Conservation (phyloP, 345 rosid genomes). For the Populus davidiana region DNA sequence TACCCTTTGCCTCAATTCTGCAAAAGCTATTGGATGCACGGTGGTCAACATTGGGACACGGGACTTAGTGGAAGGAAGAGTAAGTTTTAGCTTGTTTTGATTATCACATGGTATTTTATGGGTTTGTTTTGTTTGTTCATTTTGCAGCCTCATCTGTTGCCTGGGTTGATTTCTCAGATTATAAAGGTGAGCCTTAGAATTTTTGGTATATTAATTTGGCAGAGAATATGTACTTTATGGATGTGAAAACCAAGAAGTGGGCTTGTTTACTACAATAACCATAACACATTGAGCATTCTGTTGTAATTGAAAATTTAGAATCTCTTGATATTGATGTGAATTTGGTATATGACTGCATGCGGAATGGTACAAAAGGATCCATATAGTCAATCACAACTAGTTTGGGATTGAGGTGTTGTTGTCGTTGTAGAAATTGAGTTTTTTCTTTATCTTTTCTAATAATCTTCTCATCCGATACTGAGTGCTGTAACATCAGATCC, state of each 20-base stretch:
- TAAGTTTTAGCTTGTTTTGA: conserved; percentile 25
- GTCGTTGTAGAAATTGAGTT: neutral
- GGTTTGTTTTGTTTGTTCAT: conserved; percentile 7
- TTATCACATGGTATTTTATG: too few relatives aligned
- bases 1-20: conserved; percentile 89
- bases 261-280: neutral
- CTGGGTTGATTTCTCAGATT: conserved; percentile 7
- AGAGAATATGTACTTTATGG: too few relatives aligned
- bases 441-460: neutral
- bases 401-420: neutral
- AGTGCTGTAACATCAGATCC: too few relatives aligned
- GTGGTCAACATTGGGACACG: conserved; percentile 81
- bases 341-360: too few relatives aligned
- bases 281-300: too few relatives aligned
- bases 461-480: neutral
- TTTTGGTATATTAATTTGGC: too few relatives aligned
- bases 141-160: conserved; percentile 80
- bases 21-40: conserved; percentile 86
- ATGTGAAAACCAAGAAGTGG: too few relatives aligned
- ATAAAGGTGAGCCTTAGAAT: too few relatives aligned
- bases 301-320: too few relatives aligned
- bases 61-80: conserved; percentile 86
- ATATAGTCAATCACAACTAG: too few relatives aligned
- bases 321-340: too few relatives aligned
- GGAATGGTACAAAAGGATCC: neutral